Evolutionary conservation across 371 early-diverging fungal genomes (phyloP), one percentile per base, ranked within the genome.

Genomic region (Capillidium heterosporum): DNA sequence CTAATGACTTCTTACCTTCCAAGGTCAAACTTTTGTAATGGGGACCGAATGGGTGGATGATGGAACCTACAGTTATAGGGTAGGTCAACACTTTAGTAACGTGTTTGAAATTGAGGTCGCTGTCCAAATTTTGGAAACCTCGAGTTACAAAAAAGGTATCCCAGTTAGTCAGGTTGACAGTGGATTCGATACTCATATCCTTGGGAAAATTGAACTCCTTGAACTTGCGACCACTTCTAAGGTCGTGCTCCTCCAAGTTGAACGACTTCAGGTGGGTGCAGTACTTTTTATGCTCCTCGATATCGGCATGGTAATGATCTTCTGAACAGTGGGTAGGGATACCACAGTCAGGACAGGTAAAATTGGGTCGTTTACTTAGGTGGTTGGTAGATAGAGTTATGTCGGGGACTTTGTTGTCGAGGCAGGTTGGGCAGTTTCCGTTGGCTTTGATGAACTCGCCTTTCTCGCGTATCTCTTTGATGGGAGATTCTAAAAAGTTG

Each of bases 171-270:
- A 88, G 69, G 63, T 85, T 88, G 58, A 86, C 76, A 8, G 80
- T 74, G 59, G 83, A 79, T 69, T 88, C 89, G 32, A 78, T 75
- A 26, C 77, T 77, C 66, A 85, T 85, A 21, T 80, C 71, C 73
- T 78, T 72, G 48, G 89, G 89, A 62, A 87, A 88, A 62, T 85
- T 85, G 67, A 88, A 85, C 70, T 88, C 89, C 49, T 64, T 71
- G 77, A 86, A 74, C 48, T 72, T 71, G 59, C 87, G 71, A 21
- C 85, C 86, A 21, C 83, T 83, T 62, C 84, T 76, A 49, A 87
- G 72, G 65, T 88, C 87, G 56, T 88, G 87, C 59, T 87, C 87
- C 62, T 88, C 89, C 65, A 82, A 82, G 61, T 85, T 87, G 35
- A 78, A 74, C 63, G 82, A 76, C 50, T 82, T 71, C 52, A 88